Conservation (phyloP, 2,329 filamentous ascomycete genomes). For the Penicillium sp. region DNA sequence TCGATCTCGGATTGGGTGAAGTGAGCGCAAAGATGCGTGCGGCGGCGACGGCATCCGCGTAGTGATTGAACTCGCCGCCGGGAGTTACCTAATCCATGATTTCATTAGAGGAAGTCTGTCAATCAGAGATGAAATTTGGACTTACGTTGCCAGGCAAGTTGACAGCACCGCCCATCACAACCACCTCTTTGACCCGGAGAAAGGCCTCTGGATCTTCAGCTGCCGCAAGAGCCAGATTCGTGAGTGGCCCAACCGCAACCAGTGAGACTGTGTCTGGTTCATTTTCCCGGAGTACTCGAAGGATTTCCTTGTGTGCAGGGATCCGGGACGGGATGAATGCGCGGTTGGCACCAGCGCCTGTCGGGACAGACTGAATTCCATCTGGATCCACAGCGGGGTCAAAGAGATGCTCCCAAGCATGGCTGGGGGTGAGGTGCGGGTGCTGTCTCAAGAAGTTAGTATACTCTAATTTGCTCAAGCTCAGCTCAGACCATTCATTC, state of each 20-base stretch:
- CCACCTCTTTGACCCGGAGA: constrained; percentile 78
- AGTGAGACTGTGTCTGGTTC: constrained; percentile 82
- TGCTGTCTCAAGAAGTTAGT: constrained; percentile 43
- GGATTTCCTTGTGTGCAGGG: constrained; percentile 76
- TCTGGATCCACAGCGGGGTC: constrained; percentile 41
- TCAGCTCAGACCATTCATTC: not conserved
- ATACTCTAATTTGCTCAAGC: not conserved
- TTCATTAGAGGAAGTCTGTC: not conserved
- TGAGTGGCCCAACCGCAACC: constrained; percentile 81
- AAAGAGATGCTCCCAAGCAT: constrained; percentile 69
- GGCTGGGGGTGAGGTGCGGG: constrained; percentile 66
- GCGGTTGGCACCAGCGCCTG: constrained; percentile 33
- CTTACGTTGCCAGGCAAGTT: constrained; percentile 73
- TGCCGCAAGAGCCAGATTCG: constrained; percentile 86
- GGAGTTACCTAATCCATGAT: constrained; percentile 51
- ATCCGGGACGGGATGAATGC: constrained; percentile 70
- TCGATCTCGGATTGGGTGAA: constrained; percentile 65
- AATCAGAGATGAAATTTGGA: not conserved
- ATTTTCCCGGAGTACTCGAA: constrained; percentile 76
- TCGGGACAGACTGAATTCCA: constrained; percentile 45
- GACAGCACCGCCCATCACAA: constrained; percentile 91
- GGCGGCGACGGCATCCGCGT: constrained; percentile 74
- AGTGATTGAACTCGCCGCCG: constrained; percentile 90
- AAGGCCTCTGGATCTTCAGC: constrained; percentile 85
- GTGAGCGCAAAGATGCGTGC: constrained; percentile 73